Conservation (phyloP, 1,139 yeast genomes). For the Candida sp. region DNA sequence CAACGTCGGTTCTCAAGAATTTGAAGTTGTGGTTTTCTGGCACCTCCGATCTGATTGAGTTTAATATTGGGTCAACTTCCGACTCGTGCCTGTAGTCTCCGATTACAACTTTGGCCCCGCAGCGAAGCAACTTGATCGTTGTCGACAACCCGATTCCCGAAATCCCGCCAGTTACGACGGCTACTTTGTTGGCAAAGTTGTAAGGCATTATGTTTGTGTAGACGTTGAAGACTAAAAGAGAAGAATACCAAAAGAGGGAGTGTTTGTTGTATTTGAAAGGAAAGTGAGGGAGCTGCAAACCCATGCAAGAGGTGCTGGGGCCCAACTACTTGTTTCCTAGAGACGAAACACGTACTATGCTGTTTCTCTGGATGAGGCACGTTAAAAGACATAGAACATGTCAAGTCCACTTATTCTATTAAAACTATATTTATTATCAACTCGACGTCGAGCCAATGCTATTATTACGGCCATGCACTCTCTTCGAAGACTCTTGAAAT, state of each 20-base stretch:
- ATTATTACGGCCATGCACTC: background rate
- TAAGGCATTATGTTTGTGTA: constrained; percentile 10
- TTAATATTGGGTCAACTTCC: constrained; percentile 13
- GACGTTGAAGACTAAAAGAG: background rate
- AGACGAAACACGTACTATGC: background rate
- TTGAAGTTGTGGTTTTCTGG: constrained; percentile 13
- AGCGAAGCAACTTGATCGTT: constrained; percentile 21
- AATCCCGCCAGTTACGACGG: constrained; percentile 32
- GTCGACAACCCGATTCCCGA: constrained; percentile 30
- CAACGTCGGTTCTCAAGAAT: constrained; percentile 41
- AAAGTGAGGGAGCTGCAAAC: no score
- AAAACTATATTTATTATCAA: background rate
- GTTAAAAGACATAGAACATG: no score
- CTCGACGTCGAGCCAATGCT: background rate
- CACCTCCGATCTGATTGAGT: constrained; percentile 8
- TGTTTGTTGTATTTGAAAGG: no score
- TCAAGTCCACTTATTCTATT: background rate
- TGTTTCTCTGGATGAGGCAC: no score
- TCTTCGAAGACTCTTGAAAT: constrained; percentile 6
- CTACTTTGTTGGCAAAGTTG: constrained; percentile 22
- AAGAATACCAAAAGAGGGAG: background rate
- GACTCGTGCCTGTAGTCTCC: constrained; percentile 17
- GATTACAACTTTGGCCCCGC: constrained; percentile 23
- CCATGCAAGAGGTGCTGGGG: no score
- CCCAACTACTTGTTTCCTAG: background rate